Conservation (phyloP, 75 land plant species). For the Azolla pinnata region DNA sequence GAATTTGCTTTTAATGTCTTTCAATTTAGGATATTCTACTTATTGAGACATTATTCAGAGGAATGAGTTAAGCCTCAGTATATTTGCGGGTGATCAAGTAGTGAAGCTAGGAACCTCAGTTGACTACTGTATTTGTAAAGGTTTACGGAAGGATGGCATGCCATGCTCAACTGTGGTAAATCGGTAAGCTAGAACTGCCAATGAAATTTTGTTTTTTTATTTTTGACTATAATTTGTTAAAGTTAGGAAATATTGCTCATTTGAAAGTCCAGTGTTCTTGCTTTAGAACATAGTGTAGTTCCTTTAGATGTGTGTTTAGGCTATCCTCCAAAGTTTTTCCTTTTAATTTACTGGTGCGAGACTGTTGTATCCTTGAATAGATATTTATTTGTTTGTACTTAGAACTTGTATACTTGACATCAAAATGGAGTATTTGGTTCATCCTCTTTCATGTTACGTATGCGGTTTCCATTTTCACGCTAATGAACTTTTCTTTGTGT, state of each 20-base stretch:
- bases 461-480: neutral
- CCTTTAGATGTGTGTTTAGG: neutral
- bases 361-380: neutral
- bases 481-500: neutral
- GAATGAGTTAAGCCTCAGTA: slow-evolving; percentile 53
- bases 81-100: slow-evolving; percentile 49
- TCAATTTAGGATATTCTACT: neutral
- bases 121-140: slow-evolving; percentile 80
- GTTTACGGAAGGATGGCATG: slow-evolving; percentile 66
- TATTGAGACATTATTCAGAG: slow-evolving; percentile 32
- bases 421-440: neutral
- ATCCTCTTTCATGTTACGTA: neutral
- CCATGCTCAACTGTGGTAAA: slow-evolving; percentile 64
- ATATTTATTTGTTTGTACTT: neutral
- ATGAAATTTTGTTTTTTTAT: neutral
- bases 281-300: neutral
- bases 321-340: neutral
- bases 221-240: neutral
- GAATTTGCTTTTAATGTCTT: neutral
- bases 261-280: neutral
- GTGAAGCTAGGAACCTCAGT: slow-evolving; percentile 65
- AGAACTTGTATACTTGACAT: neutral
- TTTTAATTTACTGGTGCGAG: neutral
- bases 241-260: neutral
- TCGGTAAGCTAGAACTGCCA: slow-evolving; percentile 32